Evolutionary conservation across 768 basidiomycete genomes (phyloP).

Genomic region (Boletus patriciae): DNA sequence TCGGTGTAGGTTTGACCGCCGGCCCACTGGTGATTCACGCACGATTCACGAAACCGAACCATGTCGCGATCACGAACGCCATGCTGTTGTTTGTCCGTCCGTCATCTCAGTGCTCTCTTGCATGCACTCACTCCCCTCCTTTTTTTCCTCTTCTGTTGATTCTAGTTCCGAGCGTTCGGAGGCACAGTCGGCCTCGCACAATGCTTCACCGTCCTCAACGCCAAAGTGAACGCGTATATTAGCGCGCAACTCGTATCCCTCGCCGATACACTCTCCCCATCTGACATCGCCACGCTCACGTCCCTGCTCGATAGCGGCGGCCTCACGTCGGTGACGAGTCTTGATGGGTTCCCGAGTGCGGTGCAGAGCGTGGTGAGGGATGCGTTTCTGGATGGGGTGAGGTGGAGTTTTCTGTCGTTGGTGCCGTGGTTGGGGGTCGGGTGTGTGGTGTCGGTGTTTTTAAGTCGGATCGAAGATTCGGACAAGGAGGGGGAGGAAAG

Average conservation of each 20-base stretch:
- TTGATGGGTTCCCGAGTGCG: conserved; percentile 36
- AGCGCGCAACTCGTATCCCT: conserved; percentile 13
- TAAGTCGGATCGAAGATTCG: conserved; percentile 38
- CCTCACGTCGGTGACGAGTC: conserved; percentile 36
- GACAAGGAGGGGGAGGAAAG: background rate
- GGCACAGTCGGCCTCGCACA: conserved; percentile 56
- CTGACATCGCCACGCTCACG: conserved; percentile 30
- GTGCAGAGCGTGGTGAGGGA: conserved; percentile 38
- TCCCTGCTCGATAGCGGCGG: conserved; percentile 25
- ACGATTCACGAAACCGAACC: conserved; percentile 44
- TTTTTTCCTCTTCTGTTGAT: background rate
- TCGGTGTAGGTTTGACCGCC: conserved; percentile 42
- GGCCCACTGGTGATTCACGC: conserved; percentile 45
- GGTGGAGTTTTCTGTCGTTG: conserved; percentile 47
- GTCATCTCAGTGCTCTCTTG: background rate
- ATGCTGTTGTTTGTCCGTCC: conserved; percentile 46
- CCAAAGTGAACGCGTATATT: conserved; percentile 41
- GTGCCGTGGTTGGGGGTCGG: conserved; percentile 48
- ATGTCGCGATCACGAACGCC: conserved; percentile 44
- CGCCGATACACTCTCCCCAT: conserved; percentile 30
- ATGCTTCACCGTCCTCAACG: conserved; percentile 48
- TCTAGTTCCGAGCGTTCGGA: conserved; percentile 48
- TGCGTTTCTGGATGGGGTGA: conserved; percentile 43
- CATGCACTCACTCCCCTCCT: background rate
- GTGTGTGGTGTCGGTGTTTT: conserved; percentile 37